Evolutionary conservation across 208 protist genomes (phyloP), one percentile per base, ranked within the genome.

Genomic region (Crithidia acanthocephali): DNA sequence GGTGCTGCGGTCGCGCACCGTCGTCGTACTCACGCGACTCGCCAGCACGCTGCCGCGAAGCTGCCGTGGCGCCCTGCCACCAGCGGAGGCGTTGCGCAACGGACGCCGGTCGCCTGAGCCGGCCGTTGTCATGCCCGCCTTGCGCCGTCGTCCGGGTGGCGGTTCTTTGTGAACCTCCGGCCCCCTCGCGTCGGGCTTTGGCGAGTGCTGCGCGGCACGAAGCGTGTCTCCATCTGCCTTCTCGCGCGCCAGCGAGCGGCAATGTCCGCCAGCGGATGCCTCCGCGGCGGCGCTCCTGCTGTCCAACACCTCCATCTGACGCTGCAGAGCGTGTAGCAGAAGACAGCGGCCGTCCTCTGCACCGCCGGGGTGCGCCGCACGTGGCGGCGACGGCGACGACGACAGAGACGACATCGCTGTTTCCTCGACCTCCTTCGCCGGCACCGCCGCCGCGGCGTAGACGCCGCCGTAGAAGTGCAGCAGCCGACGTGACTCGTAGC

Each of bases 391-490:
- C 16, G 55, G 4, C 33, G 57, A 33, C 3, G 45, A 22, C 20
- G 45, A 16, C 45, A 22, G 23, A 47, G 11, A 23, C 37, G 40
- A 27, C 27, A 33, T 18, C 33, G 7, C 40, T 37, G 20, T 30
- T 13, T 47, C 57, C 40, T 47, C 33, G 2, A 2, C 15, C 7
- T 23, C 22, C 28, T 30, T 16, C 4, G 7, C 5, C 6, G 11
- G 25, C 25, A n/a, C 6, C 25, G 13, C 30, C 10, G 2, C 32
- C 1, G 15, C 45, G 18, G 62, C 61, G n/a, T 70, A 59, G n/a
- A 70, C n/a, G 7, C 72, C 72, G n/a, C 72, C 72, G 48, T 76
- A 76, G 63, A 63, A 52, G 32, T 70, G 72, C 25, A 76, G 45
- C 53, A 76, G 32, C 10, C 63, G 63, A 15, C 56, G 62, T 27